Base-by-base conservation (phyloP, 345 rosid genomes). In the Mallotus nudiflorus region DNA sequence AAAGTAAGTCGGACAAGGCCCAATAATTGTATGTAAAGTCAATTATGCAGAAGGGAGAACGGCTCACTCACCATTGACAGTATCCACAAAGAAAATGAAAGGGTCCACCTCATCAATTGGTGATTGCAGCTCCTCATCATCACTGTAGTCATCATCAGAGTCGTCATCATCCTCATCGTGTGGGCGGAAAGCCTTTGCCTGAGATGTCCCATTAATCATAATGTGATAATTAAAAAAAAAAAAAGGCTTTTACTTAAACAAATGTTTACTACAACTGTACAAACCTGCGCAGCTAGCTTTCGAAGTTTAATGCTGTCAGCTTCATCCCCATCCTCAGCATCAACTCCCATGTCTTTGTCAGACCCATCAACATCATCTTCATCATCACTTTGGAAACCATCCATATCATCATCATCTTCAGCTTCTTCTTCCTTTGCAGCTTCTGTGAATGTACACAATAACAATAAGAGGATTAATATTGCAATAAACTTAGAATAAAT, bases 61-160 rank as follows among this genome's bases (percentile, higher is more conserved):
- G 51, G 31, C 57, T 58, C 1, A 11, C 15, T 57, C 73, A 92
- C 99, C 98, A 85, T 87, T 93, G 42, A 96, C 73, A 37, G 96
- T 84, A 67, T 96, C 99, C 40, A 88, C 93, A 72, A 96, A 96
- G 85, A 86, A 84, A 66, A 96, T 80, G 76, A 96, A 96, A 54
- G 99, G 98, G 75, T 96, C 99, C 73, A 96, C 92, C 72, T 96
- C 97, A 76, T 92, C 98, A 22, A 96, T 91, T 58, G 99, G 99
- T 10, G 98, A 96, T 70, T 88, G 97, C 76, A 88, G 76, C 80
- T 89, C 99, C 49, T 96, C 98, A 70, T 96, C 97, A 48, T 92
- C 98, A 53, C 93, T 96, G 44, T 73, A 96, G 73, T 92, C 97
- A 69, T 96, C 97, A 79, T 96, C 97, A 0, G 95, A 85, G 73